These are phyloP conservation scores for Fusarium robinianum DNA, from an alignment of 2,329 filamentous ascomycete genomes.

Conservation along the genomic window DNA sequence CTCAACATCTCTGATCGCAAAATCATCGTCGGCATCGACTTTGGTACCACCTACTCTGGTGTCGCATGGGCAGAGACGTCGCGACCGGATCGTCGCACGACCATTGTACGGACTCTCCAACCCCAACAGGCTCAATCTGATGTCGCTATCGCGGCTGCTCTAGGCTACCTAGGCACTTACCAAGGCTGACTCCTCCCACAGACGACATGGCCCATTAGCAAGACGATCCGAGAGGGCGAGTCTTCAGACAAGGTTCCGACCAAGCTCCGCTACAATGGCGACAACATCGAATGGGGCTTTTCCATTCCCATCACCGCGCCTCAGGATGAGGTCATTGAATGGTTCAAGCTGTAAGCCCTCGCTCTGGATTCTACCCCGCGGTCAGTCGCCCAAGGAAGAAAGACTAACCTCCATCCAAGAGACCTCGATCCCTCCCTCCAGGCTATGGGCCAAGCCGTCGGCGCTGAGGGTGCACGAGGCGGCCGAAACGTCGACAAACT, in stretches of 20 bases:
- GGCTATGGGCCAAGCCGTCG: slow-evolving; percentile 38
- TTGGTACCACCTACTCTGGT: slow-evolving; percentile 59
- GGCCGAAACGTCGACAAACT: slow-evolving; percentile 46
- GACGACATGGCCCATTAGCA: slow-evolving; percentile 51
- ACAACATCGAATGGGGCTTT: slow-evolving; percentile 52
- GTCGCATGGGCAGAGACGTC: slow-evolving; percentile 53
- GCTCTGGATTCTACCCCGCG: background rate
- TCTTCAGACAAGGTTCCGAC: slow-evolving; percentile 53
- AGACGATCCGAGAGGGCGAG: slow-evolving; percentile 42
- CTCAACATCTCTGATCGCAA: slow-evolving; percentile 43
- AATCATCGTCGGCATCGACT: slow-evolving; percentile 56
- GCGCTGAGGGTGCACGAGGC: slow-evolving; percentile 34
- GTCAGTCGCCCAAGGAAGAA: background rate
- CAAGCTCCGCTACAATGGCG: slow-evolving; percentile 46
- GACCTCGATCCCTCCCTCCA: slow-evolving; percentile 46
- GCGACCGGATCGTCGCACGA: slow-evolving; percentile 41
- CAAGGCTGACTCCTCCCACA: no score
- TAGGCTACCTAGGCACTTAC: no score
- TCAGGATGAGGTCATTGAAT: slow-evolving; percentile 46
- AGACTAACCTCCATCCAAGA: slow-evolving; percentile 29
- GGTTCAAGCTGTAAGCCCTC: slow-evolving; percentile 54
- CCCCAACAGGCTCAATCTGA: no score
- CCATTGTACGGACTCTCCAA: slow-evolving; percentile 39
- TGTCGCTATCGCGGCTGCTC: no score
- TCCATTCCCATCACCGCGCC: slow-evolving; percentile 47